These are phyloP conservation scores for Vitis riparia DNA, from an alignment of 164 flowering plant genomes.

Conservation along the genomic window DNA sequence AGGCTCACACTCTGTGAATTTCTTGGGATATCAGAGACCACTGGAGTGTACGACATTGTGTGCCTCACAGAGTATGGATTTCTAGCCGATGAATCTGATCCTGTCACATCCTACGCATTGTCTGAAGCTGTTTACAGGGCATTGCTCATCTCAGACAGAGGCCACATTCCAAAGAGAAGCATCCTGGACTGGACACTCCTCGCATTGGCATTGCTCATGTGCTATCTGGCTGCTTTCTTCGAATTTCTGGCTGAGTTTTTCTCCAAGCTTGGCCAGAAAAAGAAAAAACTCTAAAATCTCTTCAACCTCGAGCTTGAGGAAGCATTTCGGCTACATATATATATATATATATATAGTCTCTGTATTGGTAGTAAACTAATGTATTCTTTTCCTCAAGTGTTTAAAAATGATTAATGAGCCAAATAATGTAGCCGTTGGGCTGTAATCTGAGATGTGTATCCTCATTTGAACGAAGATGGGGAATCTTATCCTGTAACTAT, in stretches of 20 bases:
- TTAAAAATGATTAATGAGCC: too few relatives aligned
- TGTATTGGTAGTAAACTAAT: neutral
- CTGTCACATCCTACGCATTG: constrained; percentile 58
- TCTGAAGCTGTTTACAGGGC: constrained; percentile 68
- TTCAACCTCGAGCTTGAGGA: too few relatives aligned
- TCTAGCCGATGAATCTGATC: constrained; percentile 60
- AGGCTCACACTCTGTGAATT: constrained; percentile 54
- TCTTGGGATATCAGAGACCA: constrained; percentile 51
- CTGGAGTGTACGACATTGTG: constrained; percentile 62
- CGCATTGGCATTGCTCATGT: constrained; percentile 31
- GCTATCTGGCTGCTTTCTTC: constrained; percentile 33
- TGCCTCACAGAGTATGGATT: constrained; percentile 73
- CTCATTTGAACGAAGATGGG: too few relatives aligned
- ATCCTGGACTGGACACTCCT: constrained; percentile 29
- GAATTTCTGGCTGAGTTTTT: constrained; percentile 42
- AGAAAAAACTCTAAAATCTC: constrained; percentile 1
- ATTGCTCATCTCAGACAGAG: constrained; percentile 52
- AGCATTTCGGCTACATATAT: too few relatives aligned
- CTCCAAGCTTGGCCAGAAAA: constrained; percentile 27
- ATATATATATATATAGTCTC: neutral
- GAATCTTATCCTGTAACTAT: too few relatives aligned
- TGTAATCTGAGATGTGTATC: neutral
- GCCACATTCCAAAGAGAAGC: constrained; percentile 43
- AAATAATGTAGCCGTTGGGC: too few relatives aligned
- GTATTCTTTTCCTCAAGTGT: neutral